Percentiles rank a stretch among this genome's conserved stretches.
These are phyloP conservation scores for Colletotrichum limetticola DNA, from an alignment of 2,329 filamentous ascomycete species.

Conservation along the genomic window DNA sequence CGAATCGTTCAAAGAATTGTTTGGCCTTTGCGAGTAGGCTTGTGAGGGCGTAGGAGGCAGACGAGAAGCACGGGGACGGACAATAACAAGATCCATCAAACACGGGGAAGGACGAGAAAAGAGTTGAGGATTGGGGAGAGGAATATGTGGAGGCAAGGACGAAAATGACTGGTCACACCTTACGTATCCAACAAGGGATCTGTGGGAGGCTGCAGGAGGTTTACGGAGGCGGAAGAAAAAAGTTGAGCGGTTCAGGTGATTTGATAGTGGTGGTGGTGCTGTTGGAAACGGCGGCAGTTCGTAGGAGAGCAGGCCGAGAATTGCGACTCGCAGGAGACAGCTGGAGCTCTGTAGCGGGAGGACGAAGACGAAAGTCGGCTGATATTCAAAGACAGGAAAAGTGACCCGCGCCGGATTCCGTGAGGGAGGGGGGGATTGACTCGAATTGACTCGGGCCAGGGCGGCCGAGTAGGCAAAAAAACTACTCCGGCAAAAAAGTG, in stretches of 20 bases:
- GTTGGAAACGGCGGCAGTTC: not conserved
- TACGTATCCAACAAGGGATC: conserved; percentile 15
- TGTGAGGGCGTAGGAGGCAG: not conserved
- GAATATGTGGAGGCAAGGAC: conserved; percentile 26
- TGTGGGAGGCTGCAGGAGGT: conserved; percentile 15
- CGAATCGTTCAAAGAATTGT: not conserved
- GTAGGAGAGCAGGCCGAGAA: not conserved
- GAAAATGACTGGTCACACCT: conserved; percentile 34
- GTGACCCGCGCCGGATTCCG: conserved; percentile 29
- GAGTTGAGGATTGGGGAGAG: conserved; percentile 26
- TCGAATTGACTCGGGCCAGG: conserved; percentile 20
- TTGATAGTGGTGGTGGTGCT: not conserved
- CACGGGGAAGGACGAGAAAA: conserved; percentile 12
- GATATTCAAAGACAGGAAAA: conserved; percentile 14
- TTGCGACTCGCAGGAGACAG: not conserved
- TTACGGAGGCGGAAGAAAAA: not conserved
- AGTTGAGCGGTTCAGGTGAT: not conserved
- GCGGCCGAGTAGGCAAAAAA: conserved; percentile 19
- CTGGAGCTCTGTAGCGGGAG: conserved; percentile 3
- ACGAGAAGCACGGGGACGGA: conserved; percentile 8
- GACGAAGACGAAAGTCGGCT: conserved; percentile 22
- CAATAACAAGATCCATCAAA: conserved; percentile 14
- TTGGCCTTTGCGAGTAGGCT: not conserved
- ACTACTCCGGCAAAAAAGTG: conserved; percentile 1
- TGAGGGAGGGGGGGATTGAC: conserved; percentile 11